Percentiles rank a stretch among this genome's conserved stretches.
These are phyloP conservation scores for Cinchona pubescens DNA, from an alignment of 257 asterid species.

Conservation along the genomic window DNA sequence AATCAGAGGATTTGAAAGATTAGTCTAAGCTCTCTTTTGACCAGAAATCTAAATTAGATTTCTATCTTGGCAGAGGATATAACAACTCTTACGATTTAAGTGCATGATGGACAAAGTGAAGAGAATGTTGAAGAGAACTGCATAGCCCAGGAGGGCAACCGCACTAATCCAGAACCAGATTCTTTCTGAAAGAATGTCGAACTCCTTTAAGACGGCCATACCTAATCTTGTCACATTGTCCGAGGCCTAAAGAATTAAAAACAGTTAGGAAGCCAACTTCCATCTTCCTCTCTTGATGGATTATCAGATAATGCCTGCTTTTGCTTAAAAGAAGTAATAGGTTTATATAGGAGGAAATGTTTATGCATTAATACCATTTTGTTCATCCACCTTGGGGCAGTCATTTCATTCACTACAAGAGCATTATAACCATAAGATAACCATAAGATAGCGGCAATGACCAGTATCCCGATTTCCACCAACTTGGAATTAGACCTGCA, in stretches of 20 bases:
- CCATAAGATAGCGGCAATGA: slow-evolving; percentile 47
- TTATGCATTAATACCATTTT: slow-evolving; percentile 23
- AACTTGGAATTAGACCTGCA: slow-evolving; percentile 43
- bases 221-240: slow-evolving; percentile 43
- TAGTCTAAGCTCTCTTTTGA: no score
- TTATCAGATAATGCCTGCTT: not conserved
- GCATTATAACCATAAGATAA: slow-evolving; percentile 46
- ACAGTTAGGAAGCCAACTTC: not conserved
- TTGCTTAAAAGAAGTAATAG: not conserved
- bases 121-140: slow-evolving; percentile 43
- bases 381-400: slow-evolving; percentile 52
- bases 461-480: slow-evolving; percentile 68
- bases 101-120: slow-evolving; percentile 46
- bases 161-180: slow-evolving; percentile 58
- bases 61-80: not conserved
- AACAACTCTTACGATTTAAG: slow-evolving; percentile 40
- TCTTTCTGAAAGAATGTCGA: slow-evolving; percentile 34
- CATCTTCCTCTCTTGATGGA: not conserved
- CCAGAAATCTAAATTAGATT: not conserved
- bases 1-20: not conserved
- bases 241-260: slow-evolving; percentile 28
- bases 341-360: not conserved
- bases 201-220: slow-evolving; percentile 34
- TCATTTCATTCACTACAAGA: slow-evolving; percentile 48
- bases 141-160: slow-evolving; percentile 41